phyloP scores from a whole-genome alignment of 352 stramenopile genomes.

The Globisporangium orthogonon region DNA sequence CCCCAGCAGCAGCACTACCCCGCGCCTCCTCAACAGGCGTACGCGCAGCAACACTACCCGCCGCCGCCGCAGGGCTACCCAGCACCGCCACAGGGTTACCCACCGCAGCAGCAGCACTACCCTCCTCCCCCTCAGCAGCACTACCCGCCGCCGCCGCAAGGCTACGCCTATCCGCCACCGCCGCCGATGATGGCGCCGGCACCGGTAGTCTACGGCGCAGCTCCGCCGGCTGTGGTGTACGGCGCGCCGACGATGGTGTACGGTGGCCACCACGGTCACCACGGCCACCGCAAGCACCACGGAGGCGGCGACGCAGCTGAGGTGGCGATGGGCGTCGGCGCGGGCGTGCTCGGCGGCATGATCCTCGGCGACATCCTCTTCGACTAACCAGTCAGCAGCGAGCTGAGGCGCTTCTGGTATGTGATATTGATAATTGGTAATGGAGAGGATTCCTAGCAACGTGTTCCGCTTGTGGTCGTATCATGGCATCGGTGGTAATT shows the following conservation, averaged over 20 bases:
- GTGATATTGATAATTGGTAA: not conserved
- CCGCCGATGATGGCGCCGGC: conserved; percentile 19
- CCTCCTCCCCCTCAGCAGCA: conserved; percentile 20
- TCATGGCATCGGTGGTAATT: no score
- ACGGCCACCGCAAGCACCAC: conserved; percentile 27
- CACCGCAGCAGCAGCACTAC: conserved; percentile 11
- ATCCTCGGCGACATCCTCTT: conserved; percentile 72
- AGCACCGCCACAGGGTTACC: not conserved
- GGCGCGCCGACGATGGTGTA: conserved; percentile 11
- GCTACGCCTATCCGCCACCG: conserved; percentile 16
- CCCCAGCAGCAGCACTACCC: conserved; percentile 14
- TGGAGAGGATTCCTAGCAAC: no score
- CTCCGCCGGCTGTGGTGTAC: conserved; percentile 21
- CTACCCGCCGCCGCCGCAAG: conserved; percentile 22
- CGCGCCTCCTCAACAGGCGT: not conserved
- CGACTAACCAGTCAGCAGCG: conserved; percentile 9
- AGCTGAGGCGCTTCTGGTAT: not conserved
- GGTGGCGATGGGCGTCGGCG: conserved; percentile 66
- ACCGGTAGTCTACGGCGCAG: conserved; percentile 21
- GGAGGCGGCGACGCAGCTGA: conserved; percentile 22
- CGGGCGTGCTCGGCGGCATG: conserved; percentile 65
- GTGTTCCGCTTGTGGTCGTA: no score
- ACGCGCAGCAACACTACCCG: conserved; percentile 1
- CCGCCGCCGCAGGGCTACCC: conserved; percentile 6
- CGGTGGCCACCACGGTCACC: conserved; percentile 20